A percentile compares a stretch with the other conserved stretches of the same genome.
These are phyloP conservation scores for Euphorbia celastroides DNA, from an alignment of 441 rosid species.

Conservation along the genomic window DNA sequence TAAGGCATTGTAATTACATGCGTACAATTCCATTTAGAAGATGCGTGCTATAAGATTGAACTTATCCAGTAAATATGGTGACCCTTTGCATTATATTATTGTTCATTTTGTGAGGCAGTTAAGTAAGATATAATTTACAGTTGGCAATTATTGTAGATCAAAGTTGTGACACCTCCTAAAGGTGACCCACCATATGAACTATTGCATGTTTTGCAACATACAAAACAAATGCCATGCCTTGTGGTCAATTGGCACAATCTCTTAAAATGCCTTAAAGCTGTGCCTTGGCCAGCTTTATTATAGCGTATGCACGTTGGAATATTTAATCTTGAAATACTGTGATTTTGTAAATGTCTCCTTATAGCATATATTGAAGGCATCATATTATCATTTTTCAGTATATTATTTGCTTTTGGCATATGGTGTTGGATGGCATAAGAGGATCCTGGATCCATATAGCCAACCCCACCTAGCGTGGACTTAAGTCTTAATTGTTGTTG, in stretches of 20 bases:
- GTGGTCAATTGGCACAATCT: neutral
- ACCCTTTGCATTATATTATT: neutral
- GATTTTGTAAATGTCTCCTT: too few species aligned
- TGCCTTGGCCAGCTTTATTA: neutral
- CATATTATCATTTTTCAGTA: too few species aligned
- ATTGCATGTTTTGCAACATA: neutral
- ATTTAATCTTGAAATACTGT: neutral
- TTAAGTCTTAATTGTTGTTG: too few species aligned
- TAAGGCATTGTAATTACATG: neutral
- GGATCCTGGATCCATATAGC: too few species aligned
- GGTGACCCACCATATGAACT: neutral
- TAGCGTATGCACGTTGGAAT: neutral
- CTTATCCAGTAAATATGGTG: neutral
- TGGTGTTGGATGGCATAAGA: too few species aligned
- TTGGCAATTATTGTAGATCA: neutral
- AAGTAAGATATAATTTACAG: neutral
- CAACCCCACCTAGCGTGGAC: too few species aligned
- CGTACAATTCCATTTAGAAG: neutral
- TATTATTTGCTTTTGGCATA: too few species aligned
- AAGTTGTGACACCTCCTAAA: neutral
- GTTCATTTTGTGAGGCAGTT: neutral
- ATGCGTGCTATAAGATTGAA: neutral
- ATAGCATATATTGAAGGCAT: neutral
- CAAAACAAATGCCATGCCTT: neutral
- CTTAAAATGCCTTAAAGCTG: neutral